A percentile compares a stretch with the other conserved stretches of the same genome.
These are phyloP conservation scores for Penicillium samsonianum DNA, from an alignment of 495 filamentous ascomycete species.

Conservation along the genomic window DNA sequence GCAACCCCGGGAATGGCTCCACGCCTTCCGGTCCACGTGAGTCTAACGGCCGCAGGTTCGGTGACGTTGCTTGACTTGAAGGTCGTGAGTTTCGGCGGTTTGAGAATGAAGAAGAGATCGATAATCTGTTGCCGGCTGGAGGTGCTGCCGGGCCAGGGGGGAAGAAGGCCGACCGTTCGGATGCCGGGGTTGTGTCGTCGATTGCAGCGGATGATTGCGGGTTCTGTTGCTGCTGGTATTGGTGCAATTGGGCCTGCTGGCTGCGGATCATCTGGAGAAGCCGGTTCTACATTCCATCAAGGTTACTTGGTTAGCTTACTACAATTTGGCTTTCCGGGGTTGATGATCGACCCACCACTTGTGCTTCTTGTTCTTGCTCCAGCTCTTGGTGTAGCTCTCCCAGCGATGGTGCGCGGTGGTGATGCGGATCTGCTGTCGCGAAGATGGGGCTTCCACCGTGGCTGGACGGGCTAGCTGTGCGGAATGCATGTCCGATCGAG, in stretches of 20 bases:
- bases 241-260: conserved; percentile 80
- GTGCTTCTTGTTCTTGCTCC: conserved; percentile 92
- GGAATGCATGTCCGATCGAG: conserved; percentile 48
- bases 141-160: conserved; percentile 41
- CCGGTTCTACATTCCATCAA: conserved; percentile 63
- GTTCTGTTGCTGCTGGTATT: conserved; percentile 53
- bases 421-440: conserved; percentile 59
- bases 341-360: conserved; percentile 63
- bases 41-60: conserved; percentile 40
- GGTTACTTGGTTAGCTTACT: conserved; percentile 11
- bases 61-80: conserved; percentile 40
- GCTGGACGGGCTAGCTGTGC: conserved; percentile 57
- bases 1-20: conserved; percentile 32
- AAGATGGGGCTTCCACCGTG: conserved; percentile 60
- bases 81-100: conserved; percentile 49
- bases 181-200: conserved; percentile 69
- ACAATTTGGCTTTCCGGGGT: not conserved
- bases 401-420: conserved; percentile 73
- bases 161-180: conserved; percentile 59
- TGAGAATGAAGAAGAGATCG: conserved; percentile 49
- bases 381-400: conserved; percentile 96
- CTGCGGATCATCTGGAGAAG: conserved; percentile 86
- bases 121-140: conserved; percentile 29
- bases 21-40: conserved; percentile 29
- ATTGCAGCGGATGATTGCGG: conserved; percentile 50